phyloP scores from a whole-genome alignment of 805 yeast species.

The Starmerella scarabaei region DNA sequence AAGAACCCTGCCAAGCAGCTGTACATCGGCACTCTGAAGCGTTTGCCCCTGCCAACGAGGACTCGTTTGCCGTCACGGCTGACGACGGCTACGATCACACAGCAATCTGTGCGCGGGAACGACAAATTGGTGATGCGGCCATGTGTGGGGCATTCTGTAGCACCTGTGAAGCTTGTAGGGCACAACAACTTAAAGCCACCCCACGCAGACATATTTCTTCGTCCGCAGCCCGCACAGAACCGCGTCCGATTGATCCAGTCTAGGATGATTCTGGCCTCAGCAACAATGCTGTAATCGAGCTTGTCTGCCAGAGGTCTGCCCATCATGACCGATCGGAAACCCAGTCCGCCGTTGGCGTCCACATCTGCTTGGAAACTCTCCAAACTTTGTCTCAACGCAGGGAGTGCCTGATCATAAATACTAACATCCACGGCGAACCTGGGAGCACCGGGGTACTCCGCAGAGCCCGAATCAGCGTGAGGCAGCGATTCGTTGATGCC shows the following conservation, averaged over 20 bases:
- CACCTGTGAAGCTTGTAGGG: conserved; percentile 22
- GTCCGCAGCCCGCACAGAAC: conserved; percentile 82
- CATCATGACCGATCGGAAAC: conserved; percentile 12
- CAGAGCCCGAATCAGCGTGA: conserved; percentile 8
- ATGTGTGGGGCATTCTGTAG: conserved; percentile 28
- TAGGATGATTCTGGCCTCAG: conserved; percentile 71
- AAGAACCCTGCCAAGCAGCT: conserved; percentile 89
- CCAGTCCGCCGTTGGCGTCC: conserved; percentile 1
- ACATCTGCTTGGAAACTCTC: conserved; percentile 9
- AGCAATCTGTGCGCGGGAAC: conserved; percentile 89
- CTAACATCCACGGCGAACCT: conserved; percentile 30
- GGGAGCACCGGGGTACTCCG: conserved; percentile 27
- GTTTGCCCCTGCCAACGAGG: conserved; percentile 55
- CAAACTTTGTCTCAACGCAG: conserved; percentile 9
- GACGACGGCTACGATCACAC: conserved; percentile 67
- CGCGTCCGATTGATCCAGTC: conserved; percentile 71
- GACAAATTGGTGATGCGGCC: conserved; percentile 56
- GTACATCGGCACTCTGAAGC: conserved; percentile 53
- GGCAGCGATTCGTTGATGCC: conserved; percentile 36
- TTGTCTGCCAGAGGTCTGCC: conserved; percentile 9
- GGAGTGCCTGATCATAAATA: conserved; percentile 17
- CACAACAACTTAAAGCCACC: conserved; percentile 33
- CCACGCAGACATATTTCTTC: conserved; percentile 28
- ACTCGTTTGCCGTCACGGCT: conserved; percentile 47
- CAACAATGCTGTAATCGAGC: conserved; percentile 50